These are phyloP conservation scores for Fusarium zealandicum DNA, from an alignment of 2,329 filamentous ascomycete genomes.

Conservation along the genomic window DNA sequence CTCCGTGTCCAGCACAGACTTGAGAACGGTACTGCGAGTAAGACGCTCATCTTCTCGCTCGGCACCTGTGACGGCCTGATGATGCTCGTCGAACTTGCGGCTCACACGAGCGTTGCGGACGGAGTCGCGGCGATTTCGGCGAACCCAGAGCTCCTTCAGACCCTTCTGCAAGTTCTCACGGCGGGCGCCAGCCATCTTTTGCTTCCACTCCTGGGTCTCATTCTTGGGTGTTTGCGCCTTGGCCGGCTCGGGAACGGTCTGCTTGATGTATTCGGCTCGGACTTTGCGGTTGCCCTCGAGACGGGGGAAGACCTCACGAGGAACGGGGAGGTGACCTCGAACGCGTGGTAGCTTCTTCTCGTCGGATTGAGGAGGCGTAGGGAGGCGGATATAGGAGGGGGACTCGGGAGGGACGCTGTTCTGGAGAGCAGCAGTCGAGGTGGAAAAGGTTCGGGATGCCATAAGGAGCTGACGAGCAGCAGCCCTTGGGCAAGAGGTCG, in stretches of 20 bases:
- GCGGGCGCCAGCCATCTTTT: constrained; percentile 73
- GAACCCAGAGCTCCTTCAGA: constrained; percentile 71
- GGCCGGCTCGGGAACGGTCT: constrained; percentile 64
- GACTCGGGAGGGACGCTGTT: constrained; percentile 82
- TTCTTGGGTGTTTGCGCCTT: constrained; percentile 48
- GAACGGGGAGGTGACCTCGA: constrained; percentile 83
- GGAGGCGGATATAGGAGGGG: constrained; percentile 85
- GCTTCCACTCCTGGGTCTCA: constrained; percentile 67
- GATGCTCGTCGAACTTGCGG: constrained; percentile 56
- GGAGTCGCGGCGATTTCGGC: constrained; percentile 60
- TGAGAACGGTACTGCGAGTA: constrained; percentile 71
- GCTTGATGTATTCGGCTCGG: constrained; percentile 64
- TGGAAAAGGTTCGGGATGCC: constrained; percentile 45
- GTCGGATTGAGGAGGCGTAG: constrained; percentile 75
- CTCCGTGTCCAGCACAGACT: constrained; percentile 55
- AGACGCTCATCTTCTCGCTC: constrained; percentile 79
- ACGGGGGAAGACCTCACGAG: constrained; percentile 78
- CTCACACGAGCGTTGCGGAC: constrained; percentile 49
- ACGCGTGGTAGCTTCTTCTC: constrained; percentile 56
- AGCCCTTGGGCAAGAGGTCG: constrained; percentile 38
- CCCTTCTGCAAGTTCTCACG: constrained; percentile 76
- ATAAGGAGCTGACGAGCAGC: constrained; percentile 39
- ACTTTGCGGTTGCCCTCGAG: constrained; percentile 66
- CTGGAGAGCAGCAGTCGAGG: constrained; percentile 48
- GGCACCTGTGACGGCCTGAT: constrained; percentile 63